phyloP scores from a whole-genome alignment of 176 grass and related monocot genomes.

The Musa schizocarpa region DNA sequence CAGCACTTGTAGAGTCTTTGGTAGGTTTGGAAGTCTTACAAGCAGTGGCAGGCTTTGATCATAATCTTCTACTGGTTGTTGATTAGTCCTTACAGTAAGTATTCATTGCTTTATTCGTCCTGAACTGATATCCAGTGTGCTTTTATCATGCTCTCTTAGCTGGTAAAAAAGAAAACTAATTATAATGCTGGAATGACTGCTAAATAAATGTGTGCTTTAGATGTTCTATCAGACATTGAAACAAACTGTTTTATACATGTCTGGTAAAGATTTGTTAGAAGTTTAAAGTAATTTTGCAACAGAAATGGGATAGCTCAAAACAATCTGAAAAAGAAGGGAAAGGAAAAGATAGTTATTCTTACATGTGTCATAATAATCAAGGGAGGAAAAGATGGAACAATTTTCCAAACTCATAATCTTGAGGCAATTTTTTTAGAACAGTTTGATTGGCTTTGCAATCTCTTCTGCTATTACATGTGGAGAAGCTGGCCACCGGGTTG shows the following conservation, averaged over 20 bases:
- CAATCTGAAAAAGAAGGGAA: not conserved
- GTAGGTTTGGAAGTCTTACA: slow-evolving; percentile 56
- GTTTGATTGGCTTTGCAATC: not conserved
- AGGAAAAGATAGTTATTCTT: not conserved
- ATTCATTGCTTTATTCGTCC: not conserved
- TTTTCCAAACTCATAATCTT: no score
- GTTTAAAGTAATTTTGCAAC: not conserved
- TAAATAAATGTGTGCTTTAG: not conserved
- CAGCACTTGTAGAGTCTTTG: slow-evolving; percentile 50
- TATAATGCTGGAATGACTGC: not conserved
- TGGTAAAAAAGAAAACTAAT: not conserved
- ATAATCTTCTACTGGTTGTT: slow-evolving; percentile 60
- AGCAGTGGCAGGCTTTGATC: slow-evolving; percentile 62
- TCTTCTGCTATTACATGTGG: not conserved
- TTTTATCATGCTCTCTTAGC: not conserved
- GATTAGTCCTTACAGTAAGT: slow-evolving; percentile 26
- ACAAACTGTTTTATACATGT: not conserved
- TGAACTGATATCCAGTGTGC: not conserved
- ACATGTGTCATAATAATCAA: not conserved
- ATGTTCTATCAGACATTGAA: not conserved
- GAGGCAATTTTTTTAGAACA: not conserved
- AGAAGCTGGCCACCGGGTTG: not conserved
- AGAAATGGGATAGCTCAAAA: not conserved
- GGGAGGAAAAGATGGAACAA: no score
- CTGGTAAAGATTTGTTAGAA: not conserved